phyloP scores from a whole-genome alignment of 495 filamentous ascomycete species.

The Pyrenula massariospora region DNA sequence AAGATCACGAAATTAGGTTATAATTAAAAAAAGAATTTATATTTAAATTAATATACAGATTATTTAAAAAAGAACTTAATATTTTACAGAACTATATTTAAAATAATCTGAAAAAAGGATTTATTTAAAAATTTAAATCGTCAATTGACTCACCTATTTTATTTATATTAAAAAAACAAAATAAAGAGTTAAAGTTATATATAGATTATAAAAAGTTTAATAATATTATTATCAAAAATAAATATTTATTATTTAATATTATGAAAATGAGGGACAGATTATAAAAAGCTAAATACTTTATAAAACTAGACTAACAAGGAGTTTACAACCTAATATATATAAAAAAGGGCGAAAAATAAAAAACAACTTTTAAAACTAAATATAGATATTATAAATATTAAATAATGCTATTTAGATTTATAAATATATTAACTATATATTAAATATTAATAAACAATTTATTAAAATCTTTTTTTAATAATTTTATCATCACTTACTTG shows the following conservation, averaged over 20 bases:
- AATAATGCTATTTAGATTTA: conserved; percentile 19
- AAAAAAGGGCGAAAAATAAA: not conserved
- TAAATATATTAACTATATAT: conserved; percentile 15
- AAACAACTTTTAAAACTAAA: conserved; percentile 1
- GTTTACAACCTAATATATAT: conserved; percentile 1
- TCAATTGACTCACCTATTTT: not conserved
- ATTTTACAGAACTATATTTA: conserved; percentile 1
- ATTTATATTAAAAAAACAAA: conserved; percentile 2
- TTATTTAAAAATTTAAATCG: not conserved
- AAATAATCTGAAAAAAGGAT: conserved; percentile 2
- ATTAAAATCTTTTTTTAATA: conserved; percentile 8
- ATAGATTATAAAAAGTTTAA: conserved; percentile 1
- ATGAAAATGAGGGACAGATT: not conserved
- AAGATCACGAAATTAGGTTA: not conserved
- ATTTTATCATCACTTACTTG: conserved; percentile 16
- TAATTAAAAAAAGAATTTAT: not conserved
- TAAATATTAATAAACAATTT: conserved; percentile 15
- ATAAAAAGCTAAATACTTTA: conserved; percentile 1
- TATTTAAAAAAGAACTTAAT: conserved; percentile 2
- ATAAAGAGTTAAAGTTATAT: conserved; percentile 1
- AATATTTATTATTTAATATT: conserved; percentile 2
- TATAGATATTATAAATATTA: conserved; percentile 16
- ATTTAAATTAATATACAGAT: conserved; percentile 3
- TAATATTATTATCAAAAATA: conserved; percentile 4
- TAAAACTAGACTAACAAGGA: conserved; percentile 3